phyloP scores from a whole-genome alignment of 2,329 filamentous ascomycete species.

The Dactylonectria macrodidyma region DNA sequence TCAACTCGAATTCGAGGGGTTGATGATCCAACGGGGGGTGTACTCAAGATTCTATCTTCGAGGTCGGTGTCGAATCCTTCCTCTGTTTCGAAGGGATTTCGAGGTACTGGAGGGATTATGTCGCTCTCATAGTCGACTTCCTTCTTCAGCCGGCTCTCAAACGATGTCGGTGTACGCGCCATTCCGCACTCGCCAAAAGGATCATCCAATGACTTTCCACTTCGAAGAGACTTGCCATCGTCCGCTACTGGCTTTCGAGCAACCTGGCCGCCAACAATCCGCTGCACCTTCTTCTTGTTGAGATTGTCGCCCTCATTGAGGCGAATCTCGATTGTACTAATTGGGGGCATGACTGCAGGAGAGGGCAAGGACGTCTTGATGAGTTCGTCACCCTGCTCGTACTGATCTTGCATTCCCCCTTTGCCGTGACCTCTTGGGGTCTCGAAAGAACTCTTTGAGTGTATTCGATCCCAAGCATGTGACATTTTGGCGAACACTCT shows the following conservation, averaged over 20 bases:
- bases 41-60: constrained; percentile 56
- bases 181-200: constrained; percentile 47
- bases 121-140: constrained; percentile 18
- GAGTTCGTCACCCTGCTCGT: constrained; percentile 9
- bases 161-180: constrained; percentile 41
- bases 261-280: constrained; percentile 50
- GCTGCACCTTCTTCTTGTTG: constrained; percentile 53
- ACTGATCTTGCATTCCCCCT: neutral
- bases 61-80: constrained; percentile 56
- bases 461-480: constrained; percentile 51
- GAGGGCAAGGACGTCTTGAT: constrained; percentile 25
- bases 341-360: constrained; percentile 37
- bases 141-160: constrained; percentile 42
- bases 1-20: constrained; percentile 53
- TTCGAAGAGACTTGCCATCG: constrained; percentile 48
- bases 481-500: constrained; percentile 54
- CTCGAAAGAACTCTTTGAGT: constrained; percentile 46
- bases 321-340: constrained; percentile 52
- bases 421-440: constrained; percentile 29
- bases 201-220: constrained; percentile 47
- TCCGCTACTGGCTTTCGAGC: constrained; percentile 48
- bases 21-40: constrained; percentile 55
- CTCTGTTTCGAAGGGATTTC: constrained; percentile 55
- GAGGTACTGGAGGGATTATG: constrained; percentile 14
- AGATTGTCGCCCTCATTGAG: constrained; percentile 55